Conservation (phyloP, 495 filamentous ascomycete species). For the Trichoderma virens region DNA sequence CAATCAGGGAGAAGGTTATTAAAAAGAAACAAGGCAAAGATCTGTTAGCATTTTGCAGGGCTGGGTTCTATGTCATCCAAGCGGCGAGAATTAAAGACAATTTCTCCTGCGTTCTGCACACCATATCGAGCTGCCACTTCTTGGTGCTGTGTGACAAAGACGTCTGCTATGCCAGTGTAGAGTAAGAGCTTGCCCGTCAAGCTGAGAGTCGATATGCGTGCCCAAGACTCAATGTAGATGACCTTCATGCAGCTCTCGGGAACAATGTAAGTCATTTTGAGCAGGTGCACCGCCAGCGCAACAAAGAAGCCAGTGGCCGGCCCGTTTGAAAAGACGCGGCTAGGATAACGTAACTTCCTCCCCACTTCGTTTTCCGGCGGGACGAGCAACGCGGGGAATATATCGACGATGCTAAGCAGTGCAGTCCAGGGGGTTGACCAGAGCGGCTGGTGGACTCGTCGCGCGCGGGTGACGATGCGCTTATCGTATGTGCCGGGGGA, state of each 20-base stretch:
- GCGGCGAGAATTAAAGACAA: conserved; percentile 16
- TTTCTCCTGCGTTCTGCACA: conserved; percentile 13
- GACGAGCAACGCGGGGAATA: conserved; percentile 37
- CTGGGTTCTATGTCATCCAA: conserved; percentile 11
- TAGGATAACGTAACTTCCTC: conserved; percentile 34
- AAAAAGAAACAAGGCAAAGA: neutral
- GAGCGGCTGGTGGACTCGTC: conserved; percentile 70
- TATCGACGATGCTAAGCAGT: conserved; percentile 42
- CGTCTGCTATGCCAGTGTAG: conserved; percentile 30
- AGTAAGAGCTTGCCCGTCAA: conserved; percentile 66
- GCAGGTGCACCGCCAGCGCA: conserved; percentile 54
- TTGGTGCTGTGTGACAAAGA: conserved; percentile 35
- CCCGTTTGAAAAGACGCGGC: conserved; percentile 75
- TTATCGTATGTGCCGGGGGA: conserved; percentile 32
- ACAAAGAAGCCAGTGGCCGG: conserved; percentile 81
- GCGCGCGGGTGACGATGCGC: conserved; percentile 59
- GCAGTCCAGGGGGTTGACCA: conserved; percentile 52
- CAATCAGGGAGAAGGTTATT: neutral
- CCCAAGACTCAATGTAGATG: conserved; percentile 89
- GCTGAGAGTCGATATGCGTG: conserved; percentile 70
- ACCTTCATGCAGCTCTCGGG: conserved; percentile 43
- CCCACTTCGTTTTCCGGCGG: conserved; percentile 23
- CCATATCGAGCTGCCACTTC: conserved; percentile 15
- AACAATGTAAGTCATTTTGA: conserved; percentile 52
- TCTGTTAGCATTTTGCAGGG: neutral